Evolutionary conservation across 164 flowering plant genomes (phyloP), one percentile per base, ranked within the genome.

Genomic region (Warburgia ugandensis): DNA sequence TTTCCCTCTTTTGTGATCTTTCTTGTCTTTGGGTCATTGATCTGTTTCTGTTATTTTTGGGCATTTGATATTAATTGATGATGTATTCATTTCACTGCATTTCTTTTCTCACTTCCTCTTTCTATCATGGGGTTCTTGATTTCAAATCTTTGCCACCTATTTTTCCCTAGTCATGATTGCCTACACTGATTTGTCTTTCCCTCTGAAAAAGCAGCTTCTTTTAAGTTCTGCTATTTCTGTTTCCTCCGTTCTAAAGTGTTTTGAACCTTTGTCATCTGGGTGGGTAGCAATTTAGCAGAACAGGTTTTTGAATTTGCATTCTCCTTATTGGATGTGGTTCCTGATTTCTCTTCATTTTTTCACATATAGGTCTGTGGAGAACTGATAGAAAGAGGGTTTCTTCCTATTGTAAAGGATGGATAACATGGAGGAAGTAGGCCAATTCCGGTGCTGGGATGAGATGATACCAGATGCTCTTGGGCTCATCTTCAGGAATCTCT

Each of bases 381-480:
- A 23, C 39, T 33, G 17, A 6, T 20, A 43, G 47, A 43, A 40
- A 40, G 21, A 17, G 45, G 27, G 4, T 26, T 29, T 31, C 12
- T 39, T 23, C 20, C 5, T 21, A 14, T 37, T 48, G 23, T 13
- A 10, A 6, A 31, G 26, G 44, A 38, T 21, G 37, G 47, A 36
- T 37, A 25, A 62, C 55, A 81, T 79, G 85, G 89, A 74, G 27
- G 78, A 58, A 22, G 72, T 23, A 32, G 40, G 65, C 16, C 75
- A 78, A 52, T 39, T 60, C 9, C 60, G 84, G 21, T 50, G 67
- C 39, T 91, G 97, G 97, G 92, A 79, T 7, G 95, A 84, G 5
- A 61, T 86, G 29, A 70, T 81, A 14, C 96, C 96, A 0, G 94
- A 87, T 52, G 82, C 86, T 0, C 74, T 87, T 17, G 94, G 81